Base-by-base conservation (phyloP, 192 early-diverging fungal species). In the Cetraspora pellucida region DNA sequence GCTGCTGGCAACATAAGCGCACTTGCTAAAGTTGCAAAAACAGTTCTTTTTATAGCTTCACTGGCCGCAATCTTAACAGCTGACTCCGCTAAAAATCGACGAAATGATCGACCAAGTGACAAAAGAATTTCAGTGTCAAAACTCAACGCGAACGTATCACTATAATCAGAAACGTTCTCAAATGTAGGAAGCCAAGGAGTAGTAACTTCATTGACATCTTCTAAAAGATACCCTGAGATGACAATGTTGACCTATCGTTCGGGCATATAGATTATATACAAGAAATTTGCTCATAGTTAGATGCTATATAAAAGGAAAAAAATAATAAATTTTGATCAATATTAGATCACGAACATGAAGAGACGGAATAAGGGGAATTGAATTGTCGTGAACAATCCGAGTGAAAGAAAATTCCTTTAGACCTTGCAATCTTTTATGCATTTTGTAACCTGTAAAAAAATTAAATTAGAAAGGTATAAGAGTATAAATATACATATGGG, bases 221-320 rank as follows among this genome's bases (percentile, higher is more conserved):
- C 82, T 23, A 85, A 73, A n/a, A 89, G 54, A 72, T 87, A 89
- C 17, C 88, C 88, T n/a, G 88, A 85, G 17, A 89, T 86, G 21
- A 84, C 86, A 37, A 89, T 87, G 0, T 83, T 86, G 45, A 83
- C 64, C 85, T 88, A 77, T 46, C 4, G 44, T 10, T 28, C 57
- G 43, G 23, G 2, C 14, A 14, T 59, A 65, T 63, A 37, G 0
- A n/a, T 46, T 73, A 60, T 46, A 47, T 44, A 11, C 60, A 50
- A 47, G 21, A 54, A 57, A 21, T 45, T 52, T 37, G 46, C 59
- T 21, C 37, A 37, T 37, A 7, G 1, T 37, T 37, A 37, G 1
- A 37, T 37, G 7, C 7, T 37, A 37, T 7, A 37, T 37, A 1
- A n/a, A n/a, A 37, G 1, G 37, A 37, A 1, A 1, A 37, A 1